Evolutionary conservation across 176 grass and related monocot species (phyloP).

Genomic region (Chrysopogon serrulatus): DNA sequence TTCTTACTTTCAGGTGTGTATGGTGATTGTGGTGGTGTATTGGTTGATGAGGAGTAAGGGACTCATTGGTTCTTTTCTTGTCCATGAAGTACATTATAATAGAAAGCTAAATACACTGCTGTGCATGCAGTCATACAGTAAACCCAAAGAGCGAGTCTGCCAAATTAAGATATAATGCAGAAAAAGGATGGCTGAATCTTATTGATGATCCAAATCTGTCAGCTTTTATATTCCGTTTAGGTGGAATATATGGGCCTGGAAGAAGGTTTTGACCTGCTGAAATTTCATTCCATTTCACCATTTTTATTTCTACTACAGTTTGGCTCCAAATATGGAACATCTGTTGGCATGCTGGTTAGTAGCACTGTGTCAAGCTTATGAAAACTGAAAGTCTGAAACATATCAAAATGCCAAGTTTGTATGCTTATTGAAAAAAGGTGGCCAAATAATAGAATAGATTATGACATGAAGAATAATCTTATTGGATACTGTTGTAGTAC

Average conservation of each 20-base stretch:
- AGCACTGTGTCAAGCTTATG: background rate
- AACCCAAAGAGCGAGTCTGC: conserved; percentile 57
- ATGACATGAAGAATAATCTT: background rate
- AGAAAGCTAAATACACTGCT: conserved; percentile 7
- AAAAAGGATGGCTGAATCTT: conserved; percentile 69
- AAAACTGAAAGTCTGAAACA: conserved; percentile 4
- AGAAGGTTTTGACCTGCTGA: conserved; percentile 60
- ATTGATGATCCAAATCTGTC: conserved; percentile 41
- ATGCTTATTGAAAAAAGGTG: background rate
- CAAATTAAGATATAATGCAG: conserved; percentile 63
- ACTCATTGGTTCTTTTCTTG: conserved; percentile 1
- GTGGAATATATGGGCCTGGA: conserved; percentile 92
- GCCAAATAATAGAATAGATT: background rate
- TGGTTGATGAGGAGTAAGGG: conserved; percentile 81
- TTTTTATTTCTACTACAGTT: conserved; percentile 12
- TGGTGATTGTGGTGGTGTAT: conserved; percentile 76
- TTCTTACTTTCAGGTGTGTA: conserved; percentile 66
- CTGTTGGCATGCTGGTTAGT: background rate
- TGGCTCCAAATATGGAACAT: background rate
- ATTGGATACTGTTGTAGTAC: background rate
- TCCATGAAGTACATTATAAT: background rate
- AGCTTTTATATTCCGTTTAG: conserved; percentile 70
- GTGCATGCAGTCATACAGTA: conserved; percentile 52
- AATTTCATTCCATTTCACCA: conserved; percentile 2
- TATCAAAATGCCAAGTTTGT: background rate